Evolutionary conservation across 163 green algal species (phyloP).

Genomic region (Scenedesmus sp.): DNA sequence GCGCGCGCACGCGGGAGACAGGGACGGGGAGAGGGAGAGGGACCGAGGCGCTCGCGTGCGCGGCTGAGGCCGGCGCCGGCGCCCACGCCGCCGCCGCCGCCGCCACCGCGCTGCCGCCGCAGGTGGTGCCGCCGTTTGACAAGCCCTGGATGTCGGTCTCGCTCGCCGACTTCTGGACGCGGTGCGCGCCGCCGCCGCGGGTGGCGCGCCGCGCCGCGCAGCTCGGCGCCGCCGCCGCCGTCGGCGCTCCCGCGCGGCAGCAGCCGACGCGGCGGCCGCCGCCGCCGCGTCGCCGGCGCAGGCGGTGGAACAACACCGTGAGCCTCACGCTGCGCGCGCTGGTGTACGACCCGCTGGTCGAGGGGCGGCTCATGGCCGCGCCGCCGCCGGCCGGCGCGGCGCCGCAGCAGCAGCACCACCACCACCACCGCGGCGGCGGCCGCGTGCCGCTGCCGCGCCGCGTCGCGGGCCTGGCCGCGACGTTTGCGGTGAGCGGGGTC

Average conservation of each 20-base stretch:
- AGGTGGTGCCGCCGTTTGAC: slow-evolving; percentile 78
- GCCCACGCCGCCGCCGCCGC: no score
- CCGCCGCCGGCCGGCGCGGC: not conserved
- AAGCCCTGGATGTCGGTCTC: slow-evolving; percentile 59
- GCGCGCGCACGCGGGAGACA: no score
- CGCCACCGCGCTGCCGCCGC: no score
- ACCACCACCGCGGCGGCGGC: not conserved
- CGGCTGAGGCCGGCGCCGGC: no score
- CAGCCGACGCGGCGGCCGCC: not conserved
- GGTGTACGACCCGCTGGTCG: slow-evolving; percentile 65
- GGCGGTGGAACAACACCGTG: slow-evolving; percentile 66
- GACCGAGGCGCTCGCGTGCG: no score
- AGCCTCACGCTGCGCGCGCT: slow-evolving; percentile 56
- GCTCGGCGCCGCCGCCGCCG: no score
- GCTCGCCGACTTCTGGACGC: slow-evolving; percentile 63
- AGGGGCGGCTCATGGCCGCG: slow-evolving; percentile 33
- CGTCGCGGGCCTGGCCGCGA: not conserved
- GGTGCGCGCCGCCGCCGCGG: not conserved
- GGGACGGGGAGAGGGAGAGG: no score
- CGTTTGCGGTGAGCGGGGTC: slow-evolving; percentile 29
- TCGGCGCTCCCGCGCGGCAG: no score
- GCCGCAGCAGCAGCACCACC: not conserved
- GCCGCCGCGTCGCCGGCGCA: not conserved
- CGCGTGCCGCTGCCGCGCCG: not conserved
- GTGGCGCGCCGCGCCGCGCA: not conserved